phyloP scores from a whole-genome alignment of 768 basidiomycete genomes.

The Lyophyllum shimeji region DNA sequence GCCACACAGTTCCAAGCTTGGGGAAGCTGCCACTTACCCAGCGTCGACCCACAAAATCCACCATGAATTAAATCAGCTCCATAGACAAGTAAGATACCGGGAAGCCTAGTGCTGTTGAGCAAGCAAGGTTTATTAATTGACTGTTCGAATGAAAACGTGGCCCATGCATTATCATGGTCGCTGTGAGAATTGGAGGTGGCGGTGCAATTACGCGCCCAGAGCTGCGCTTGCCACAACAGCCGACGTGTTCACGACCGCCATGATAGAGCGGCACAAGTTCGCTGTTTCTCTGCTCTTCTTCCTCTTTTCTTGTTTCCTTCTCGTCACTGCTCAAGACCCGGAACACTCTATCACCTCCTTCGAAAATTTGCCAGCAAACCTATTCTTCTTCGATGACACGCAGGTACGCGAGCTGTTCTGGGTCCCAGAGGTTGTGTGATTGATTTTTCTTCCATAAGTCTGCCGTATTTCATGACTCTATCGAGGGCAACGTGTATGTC shows the following conservation, averaged over 20 bases:
- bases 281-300: conserved; percentile 19
- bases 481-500: conserved; percentile 67
- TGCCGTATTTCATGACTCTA: conserved; percentile 81
- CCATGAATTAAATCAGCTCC: too few relatives aligned
- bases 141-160: neutral
- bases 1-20: too few relatives aligned
- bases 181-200: conserved; percentile 4
- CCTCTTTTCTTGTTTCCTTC: conserved; percentile 15
- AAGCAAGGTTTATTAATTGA: neutral
- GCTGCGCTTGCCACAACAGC: conserved; percentile 6
- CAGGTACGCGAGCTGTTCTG: conserved; percentile 50
- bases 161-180: too few relatives aligned
- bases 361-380: conserved; percentile 66
- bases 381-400: conserved; percentile 95
- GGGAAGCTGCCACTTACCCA: too few relatives aligned
- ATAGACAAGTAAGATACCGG: neutral
- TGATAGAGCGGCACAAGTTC: conserved; percentile 22
- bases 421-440: neutral
- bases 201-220: conserved; percentile 12
- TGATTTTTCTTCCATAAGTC: conserved; percentile 21
- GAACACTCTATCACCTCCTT: conserved; percentile 53
- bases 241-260: conserved; percentile 24
- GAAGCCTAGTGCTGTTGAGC: too few relatives aligned
- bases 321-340: conserved; percentile 42
- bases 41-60: too few relatives aligned